phyloP scores from a whole-genome alignment of 495 filamentous ascomycete species.

The Lophium mytilinum region DNA sequence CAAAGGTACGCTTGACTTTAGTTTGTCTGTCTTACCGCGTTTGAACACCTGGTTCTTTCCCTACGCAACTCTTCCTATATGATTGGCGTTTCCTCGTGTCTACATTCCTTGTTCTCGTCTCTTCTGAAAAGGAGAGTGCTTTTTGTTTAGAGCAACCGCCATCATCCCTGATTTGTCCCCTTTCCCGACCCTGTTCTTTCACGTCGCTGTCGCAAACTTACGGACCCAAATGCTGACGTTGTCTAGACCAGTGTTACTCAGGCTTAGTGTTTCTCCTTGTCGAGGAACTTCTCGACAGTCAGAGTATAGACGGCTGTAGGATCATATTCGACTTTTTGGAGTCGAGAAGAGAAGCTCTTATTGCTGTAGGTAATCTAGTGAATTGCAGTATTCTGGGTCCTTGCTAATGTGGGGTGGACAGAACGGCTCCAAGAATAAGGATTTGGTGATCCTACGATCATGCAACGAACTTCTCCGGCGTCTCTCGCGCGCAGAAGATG shows the following conservation, averaged over 20 bases:
- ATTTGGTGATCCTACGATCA: conserved; percentile 75
- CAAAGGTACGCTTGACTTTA: conserved; percentile 48
- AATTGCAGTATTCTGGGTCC: background rate
- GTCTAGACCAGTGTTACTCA: conserved; percentile 68
- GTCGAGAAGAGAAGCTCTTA: conserved; percentile 79
- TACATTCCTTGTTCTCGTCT: too few relatives aligned
- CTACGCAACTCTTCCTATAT: too few relatives aligned
- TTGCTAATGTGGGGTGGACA: conserved; percentile 38
- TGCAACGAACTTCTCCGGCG: conserved; percentile 93
- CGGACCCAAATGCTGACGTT: too few relatives aligned
- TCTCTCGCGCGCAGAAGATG: conserved; percentile 87
- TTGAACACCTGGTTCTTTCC: too few relatives aligned
- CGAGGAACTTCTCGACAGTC: conserved; percentile 91
- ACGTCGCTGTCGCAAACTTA: too few relatives aligned
- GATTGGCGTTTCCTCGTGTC: too few relatives aligned
- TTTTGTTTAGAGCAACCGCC: too few relatives aligned
- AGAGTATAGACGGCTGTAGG: conserved; percentile 83
- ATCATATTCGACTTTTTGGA: conserved; percentile 90
- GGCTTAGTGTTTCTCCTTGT: conserved; percentile 81
- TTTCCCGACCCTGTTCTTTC: too few relatives aligned
- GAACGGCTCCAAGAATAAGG: conserved; percentile 70
- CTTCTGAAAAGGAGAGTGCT: too few relatives aligned
- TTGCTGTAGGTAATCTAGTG: conserved; percentile 44
- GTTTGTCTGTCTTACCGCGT: too few relatives aligned
- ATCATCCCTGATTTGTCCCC: too few relatives aligned